Evolutionary conservation across 768 basidiomycete genomes (phyloP).

Genomic region (Clitopilus hobsonii): DNA sequence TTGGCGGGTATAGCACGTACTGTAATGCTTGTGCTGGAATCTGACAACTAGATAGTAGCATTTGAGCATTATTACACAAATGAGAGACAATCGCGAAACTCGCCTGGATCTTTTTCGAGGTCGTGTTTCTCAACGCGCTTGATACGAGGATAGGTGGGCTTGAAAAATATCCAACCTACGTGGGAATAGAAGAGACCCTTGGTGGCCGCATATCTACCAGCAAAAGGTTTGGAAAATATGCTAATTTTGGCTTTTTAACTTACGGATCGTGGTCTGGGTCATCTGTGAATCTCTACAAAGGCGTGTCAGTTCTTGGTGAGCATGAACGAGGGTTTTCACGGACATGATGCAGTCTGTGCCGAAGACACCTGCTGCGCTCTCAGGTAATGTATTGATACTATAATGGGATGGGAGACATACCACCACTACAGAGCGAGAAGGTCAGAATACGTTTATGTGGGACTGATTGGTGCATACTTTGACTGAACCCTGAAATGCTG

Average conservation of each 20-base stretch:
- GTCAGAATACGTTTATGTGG: neutral
- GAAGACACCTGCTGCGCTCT: constrained; percentile 45
- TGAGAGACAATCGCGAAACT: too few species aligned
- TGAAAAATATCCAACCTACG: constrained; percentile 85
- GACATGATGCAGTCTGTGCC: constrained; percentile 75
- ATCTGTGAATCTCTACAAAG: constrained; percentile 58
- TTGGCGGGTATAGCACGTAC: constrained; percentile 24
- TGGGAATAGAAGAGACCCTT: constrained; percentile 72
- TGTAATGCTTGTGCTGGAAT: constrained; percentile 67
- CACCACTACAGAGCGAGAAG: constrained; percentile 37
- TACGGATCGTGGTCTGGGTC: constrained; percentile 67
- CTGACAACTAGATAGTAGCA: constrained; percentile 42
- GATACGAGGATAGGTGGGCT: constrained; percentile 61
- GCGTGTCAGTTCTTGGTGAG: neutral
- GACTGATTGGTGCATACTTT: constrained; percentile 37
- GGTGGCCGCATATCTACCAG: constrained; percentile 62
- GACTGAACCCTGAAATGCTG: constrained; percentile 77
- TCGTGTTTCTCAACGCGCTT: constrained; percentile 63
- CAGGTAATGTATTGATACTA: neutral
- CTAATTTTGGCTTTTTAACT: constrained; percentile 12
- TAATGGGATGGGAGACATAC: constrained; percentile 25
- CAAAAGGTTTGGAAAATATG: neutral
- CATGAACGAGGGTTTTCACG: constrained; percentile 11
- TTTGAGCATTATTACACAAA: too few species aligned
- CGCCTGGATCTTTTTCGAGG: constrained; percentile 65